These are phyloP conservation scores for Ceratorhiza oryzae-sativae DNA, from an alignment of 1,284 basidiomycete genomes.

Conservation along the genomic window DNA sequence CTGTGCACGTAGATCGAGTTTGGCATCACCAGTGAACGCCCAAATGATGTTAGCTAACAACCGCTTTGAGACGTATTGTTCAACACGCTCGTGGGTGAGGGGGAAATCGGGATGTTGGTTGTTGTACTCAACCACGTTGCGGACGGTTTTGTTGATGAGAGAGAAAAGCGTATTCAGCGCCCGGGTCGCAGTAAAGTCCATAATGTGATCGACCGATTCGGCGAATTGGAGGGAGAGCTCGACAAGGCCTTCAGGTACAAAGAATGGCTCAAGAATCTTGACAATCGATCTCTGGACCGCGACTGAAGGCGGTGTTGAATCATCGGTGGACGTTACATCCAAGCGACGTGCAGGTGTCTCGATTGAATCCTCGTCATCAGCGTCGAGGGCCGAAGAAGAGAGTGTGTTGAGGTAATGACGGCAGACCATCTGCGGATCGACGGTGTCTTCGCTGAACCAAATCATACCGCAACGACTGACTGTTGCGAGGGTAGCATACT, in stretches of 20 bases:
- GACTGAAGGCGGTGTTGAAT: constrained; percentile 66
- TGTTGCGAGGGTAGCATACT: constrained; percentile 96
- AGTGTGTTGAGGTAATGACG: constrained; percentile 86
- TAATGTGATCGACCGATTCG: constrained; percentile 89
- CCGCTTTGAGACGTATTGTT: constrained; percentile 91
- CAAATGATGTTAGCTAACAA: constrained; percentile 93
- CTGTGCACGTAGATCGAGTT: constrained; percentile 85
- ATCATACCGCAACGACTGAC: constrained; percentile 99
- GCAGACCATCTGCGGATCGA: constrained; percentile 92
- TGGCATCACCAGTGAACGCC: constrained; percentile 97
- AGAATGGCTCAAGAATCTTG: constrained; percentile 79
- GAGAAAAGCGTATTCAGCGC: constrained; percentile 97
- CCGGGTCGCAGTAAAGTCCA: constrained; percentile 95
- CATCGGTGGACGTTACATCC: constrained; percentile 61
- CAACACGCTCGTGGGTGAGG: constrained; percentile 79
- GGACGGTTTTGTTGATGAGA: constrained; percentile 93
- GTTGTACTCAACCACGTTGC: constrained; percentile 96
- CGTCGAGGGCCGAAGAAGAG: constrained; percentile 79
- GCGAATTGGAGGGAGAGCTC: constrained; percentile 81
- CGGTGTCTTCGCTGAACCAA: constrained; percentile 98
- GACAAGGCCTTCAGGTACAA: constrained; percentile 83
- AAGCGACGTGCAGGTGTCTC: constrained; percentile 64
- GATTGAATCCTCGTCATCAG: constrained; percentile 84
- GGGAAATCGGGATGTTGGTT: constrained; percentile 95
- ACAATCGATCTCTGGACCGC: constrained; percentile 84